phyloP scores from a whole-genome alignment of 78 protist species.

The Polysphondylium violaceum region DNA sequence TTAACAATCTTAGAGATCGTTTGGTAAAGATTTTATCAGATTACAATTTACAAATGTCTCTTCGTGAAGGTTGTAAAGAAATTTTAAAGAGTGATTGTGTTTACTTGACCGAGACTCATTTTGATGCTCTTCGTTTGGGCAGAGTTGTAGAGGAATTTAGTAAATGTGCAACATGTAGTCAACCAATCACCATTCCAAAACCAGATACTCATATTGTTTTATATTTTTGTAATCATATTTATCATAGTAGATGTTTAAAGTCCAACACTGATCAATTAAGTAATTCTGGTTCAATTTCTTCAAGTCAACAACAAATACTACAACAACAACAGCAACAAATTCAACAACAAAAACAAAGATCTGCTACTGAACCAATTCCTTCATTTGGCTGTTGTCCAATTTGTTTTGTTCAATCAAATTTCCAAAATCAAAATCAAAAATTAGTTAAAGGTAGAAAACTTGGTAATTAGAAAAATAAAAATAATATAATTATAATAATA shows the following conservation, averaged over 20 bases:
- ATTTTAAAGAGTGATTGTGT: constrained; percentile 86
- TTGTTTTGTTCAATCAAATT: constrained; percentile 58
- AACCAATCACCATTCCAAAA: constrained; percentile 50
- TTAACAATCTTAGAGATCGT: constrained; percentile 80
- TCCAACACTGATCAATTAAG: constrained; percentile 1
- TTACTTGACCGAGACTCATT: constrained; percentile 37
- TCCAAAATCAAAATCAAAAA: constrained; percentile 23
- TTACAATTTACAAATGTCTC: constrained; percentile 88
- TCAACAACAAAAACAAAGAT: not conserved
- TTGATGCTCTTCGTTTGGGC: constrained; percentile 34
- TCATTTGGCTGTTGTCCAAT: constrained; percentile 66
- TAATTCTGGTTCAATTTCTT: not conserved
- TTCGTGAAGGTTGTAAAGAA: constrained; percentile 86
- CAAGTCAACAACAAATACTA: constrained; percentile 1
- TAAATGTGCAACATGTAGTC: constrained; percentile 76
- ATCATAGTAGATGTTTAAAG: constrained; percentile 65
- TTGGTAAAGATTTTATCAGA: constrained; percentile 89
- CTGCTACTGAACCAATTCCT: not conserved
- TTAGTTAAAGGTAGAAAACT: too few species aligned
- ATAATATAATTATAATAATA: not conserved
- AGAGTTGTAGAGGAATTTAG: constrained; percentile 37
- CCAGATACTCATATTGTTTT: constrained; percentile 68
- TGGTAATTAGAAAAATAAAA: constrained; percentile 37
- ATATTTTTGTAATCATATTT: constrained; percentile 73
- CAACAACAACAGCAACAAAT: not conserved